Evolutionary conservation across 768 basidiomycete species (phyloP).

Genomic region (Cyclocybe aegerita): DNA sequence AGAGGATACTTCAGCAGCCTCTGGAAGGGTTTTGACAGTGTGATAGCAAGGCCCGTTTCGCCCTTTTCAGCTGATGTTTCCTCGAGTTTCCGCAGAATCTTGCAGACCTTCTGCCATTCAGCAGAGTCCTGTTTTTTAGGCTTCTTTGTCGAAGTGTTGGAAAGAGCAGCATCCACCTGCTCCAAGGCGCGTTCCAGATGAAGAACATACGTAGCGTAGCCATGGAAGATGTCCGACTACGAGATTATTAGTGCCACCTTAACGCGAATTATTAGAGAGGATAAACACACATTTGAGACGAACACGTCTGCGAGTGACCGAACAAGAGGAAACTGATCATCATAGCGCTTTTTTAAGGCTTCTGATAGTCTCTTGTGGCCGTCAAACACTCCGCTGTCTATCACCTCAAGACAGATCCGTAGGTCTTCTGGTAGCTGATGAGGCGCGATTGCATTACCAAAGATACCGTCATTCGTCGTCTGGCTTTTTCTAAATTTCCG

Average conservation of each 20-base stretch:
- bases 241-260: not conserved
- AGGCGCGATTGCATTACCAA: slow-evolving; percentile 62
- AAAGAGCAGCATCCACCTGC: slow-evolving; percentile 80
- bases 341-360: slow-evolving; percentile 85
- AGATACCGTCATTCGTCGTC: slow-evolving; percentile 43
- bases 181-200: slow-evolving; percentile 89
- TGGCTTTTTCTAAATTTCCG: slow-evolving; percentile 71
- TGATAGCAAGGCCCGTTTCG: slow-evolving; percentile 93
- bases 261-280: slow-evolving; percentile 11
- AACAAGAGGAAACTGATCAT: slow-evolving; percentile 94
- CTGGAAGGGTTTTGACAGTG: slow-evolving; percentile 96
- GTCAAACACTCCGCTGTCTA: slow-evolving; percentile 82
- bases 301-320: slow-evolving; percentile 95
- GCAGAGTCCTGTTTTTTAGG: slow-evolving; percentile 80
- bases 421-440: slow-evolving; percentile 87
- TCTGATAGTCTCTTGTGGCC: slow-evolving; percentile 87
- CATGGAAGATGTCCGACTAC: slow-evolving; percentile 90
- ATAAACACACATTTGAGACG: slow-evolving; percentile 77
- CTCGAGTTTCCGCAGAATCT: slow-evolving; percentile 75
- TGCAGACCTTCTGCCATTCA: slow-evolving; percentile 78
- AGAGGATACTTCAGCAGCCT: slow-evolving; percentile 95
- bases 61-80: slow-evolving; percentile 79
- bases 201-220: slow-evolving; percentile 93
- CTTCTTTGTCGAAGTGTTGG: slow-evolving; percentile 65
- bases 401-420: slow-evolving; percentile 80